A percentile compares a stretch with the other conserved stretches of the same genome.
Evolutionary conservation across 768 basidiomycete genomes (phyloP).

Genomic region (Naganishia onofrii): DNA sequence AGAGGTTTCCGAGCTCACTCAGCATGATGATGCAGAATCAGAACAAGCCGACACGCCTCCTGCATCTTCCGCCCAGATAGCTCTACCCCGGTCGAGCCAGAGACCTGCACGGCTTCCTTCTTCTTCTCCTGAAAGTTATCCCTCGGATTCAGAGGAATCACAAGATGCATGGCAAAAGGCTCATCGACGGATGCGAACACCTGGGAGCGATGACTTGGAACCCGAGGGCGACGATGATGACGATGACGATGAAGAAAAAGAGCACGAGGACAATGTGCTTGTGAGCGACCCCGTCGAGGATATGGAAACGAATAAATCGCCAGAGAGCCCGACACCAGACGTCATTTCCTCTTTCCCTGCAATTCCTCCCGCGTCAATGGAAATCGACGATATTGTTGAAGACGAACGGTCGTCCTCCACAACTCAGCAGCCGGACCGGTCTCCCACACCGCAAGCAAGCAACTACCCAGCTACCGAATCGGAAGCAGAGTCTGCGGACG

Average conservation of each 20-base stretch:
- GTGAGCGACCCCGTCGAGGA: neutral
- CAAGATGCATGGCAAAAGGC: conserved; percentile 19
- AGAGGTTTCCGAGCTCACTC: too few relatives aligned
- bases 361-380: neutral
- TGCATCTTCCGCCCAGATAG: conserved; percentile 14
- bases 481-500: neutral
- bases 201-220: conserved; percentile 9
- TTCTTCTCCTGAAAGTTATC: conserved; percentile 14
- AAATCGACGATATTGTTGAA: conserved; percentile 2
- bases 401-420: neutral
- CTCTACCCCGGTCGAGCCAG: conserved; percentile 5
- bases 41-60: neutral
- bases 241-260: too few relatives aligned
- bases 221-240: conserved; percentile 16
- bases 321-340: neutral
- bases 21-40: neutral
- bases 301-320: neutral
- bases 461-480: neutral
- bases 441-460: conserved; percentile 1
- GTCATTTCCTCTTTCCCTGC: neutral
- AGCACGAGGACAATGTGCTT: neutral
- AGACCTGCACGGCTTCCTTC: conserved; percentile 10
- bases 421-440: neutral
- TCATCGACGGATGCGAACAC: conserved; percentile 1
- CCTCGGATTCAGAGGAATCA: conserved; percentile 20